These are phyloP conservation scores for Chytriomyces sp. DNA, from an alignment of 192 early-diverging fungal genomes.

Conservation along the genomic window DNA sequence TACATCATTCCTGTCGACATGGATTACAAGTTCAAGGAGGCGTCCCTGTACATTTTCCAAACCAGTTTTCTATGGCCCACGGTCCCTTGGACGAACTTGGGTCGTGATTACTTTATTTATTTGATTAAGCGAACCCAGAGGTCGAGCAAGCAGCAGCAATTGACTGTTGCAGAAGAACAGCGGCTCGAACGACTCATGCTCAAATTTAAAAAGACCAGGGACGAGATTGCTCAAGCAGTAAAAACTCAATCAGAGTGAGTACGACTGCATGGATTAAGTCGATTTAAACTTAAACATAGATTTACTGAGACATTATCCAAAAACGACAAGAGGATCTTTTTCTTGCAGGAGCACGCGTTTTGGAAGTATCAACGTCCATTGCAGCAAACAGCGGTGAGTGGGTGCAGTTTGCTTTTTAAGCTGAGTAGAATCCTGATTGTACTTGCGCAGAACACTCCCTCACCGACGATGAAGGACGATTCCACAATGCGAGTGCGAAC, in stretches of 20 bases:
- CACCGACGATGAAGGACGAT: slow-evolving; percentile 21
- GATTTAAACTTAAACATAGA: slow-evolving; percentile 9
- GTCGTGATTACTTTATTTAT: slow-evolving; percentile 42
- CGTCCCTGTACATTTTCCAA: slow-evolving; percentile 39
- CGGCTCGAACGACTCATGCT: slow-evolving; percentile 32
- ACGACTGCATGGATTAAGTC: not conserved
- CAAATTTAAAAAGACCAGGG: slow-evolving; percentile 32
- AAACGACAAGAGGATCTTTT: slow-evolving; percentile 34
- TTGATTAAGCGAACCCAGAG: slow-evolving; percentile 40
- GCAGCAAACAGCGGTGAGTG: slow-evolving; percentile 5
- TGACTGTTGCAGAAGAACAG: slow-evolving; percentile 42
- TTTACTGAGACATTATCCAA: slow-evolving; percentile 30
- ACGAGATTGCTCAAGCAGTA: slow-evolving; percentile 32
- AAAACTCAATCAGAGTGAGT: slow-evolving; percentile 36
- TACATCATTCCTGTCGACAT: slow-evolving; percentile 46
- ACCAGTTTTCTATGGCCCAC: slow-evolving; percentile 38
- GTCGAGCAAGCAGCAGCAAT: slow-evolving; percentile 27
- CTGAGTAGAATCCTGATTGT: not conserved
- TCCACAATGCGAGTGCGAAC: slow-evolving; percentile 12
- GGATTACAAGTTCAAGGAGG: slow-evolving; percentile 40
- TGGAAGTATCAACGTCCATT: slow-evolving; percentile 41
- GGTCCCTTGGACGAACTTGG: slow-evolving; percentile 20
- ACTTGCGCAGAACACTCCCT: slow-evolving; percentile 19
- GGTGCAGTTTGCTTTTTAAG: not conserved
- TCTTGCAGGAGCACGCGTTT: slow-evolving; percentile 43